These are phyloP conservation scores for Quercus alba DNA, from an alignment of 306 rosid species.

Conservation along the genomic window DNA sequence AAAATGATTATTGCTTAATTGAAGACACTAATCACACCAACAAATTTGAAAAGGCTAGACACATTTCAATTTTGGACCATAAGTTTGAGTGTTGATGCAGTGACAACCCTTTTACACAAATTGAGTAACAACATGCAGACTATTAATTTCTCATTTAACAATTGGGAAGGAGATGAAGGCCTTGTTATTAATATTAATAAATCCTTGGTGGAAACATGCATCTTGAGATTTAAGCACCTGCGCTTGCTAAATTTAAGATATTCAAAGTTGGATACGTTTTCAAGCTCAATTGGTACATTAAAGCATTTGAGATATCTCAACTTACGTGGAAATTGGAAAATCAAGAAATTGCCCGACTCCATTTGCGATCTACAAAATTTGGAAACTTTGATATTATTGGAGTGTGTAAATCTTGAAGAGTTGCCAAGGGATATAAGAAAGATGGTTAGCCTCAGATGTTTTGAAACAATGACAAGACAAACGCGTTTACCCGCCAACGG, in stretches of 20 bases:
- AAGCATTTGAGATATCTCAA: conserved; percentile 20
- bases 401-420: conserved; percentile 8
- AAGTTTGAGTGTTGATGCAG: neutral
- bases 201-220: neutral
- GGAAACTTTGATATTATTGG: conserved; percentile 10
- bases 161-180: too few relatives aligned
- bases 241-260: conserved; percentile 11
- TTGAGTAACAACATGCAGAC: too few relatives aligned
- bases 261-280: conserved; percentile 10
- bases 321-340: neutral
- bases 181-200: too few relatives aligned
- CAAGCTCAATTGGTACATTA: conserved; percentile 3
- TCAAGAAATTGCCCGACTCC: conserved; percentile 23
- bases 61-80: too few relatives aligned
- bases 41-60: neutral
- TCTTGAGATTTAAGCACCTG: neutral
- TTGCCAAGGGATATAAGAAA: conserved; percentile 23
- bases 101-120: too few relatives aligned
- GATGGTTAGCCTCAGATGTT: conserved; percentile 15
- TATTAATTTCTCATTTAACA: too few relatives aligned
- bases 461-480: conserved; percentile 23
- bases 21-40: neutral
- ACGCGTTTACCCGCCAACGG: too few relatives aligned
- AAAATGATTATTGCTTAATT: neutral
- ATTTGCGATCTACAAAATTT: conserved; percentile 28